Conservation (phyloP, 2,329 filamentous ascomycete species). For the Blumeria hordei region DNA sequence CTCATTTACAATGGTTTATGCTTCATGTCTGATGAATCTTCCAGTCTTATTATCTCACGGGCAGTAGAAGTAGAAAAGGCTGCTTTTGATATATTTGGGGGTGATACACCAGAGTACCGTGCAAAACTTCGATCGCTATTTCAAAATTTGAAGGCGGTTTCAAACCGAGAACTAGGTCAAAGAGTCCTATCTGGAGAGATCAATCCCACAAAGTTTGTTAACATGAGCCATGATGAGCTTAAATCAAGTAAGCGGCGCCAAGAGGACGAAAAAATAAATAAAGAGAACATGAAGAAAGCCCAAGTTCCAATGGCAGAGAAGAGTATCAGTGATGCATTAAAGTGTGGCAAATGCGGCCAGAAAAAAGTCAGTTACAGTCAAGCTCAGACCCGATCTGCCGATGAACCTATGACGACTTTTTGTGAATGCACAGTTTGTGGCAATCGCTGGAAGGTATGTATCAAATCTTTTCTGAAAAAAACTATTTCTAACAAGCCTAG, state of each 20-base stretch:
- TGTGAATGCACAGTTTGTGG: constrained; percentile 48
- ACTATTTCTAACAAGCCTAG: constrained; percentile 8
- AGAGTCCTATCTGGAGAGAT: constrained; percentile 58
- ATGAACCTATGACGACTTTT: constrained; percentile 74
- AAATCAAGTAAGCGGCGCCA: constrained; percentile 64
- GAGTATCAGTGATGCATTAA: constrained; percentile 66
- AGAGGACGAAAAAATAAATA: constrained; percentile 51
- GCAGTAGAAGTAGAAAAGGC: constrained; percentile 67
- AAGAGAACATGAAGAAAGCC: constrained; percentile 91
- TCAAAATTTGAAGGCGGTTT: constrained; percentile 83
- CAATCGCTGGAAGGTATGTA: constrained; percentile 44
- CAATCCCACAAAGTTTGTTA: constrained; percentile 46
- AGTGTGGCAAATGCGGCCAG: constrained; percentile 79
- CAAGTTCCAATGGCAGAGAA: constrained; percentile 85
- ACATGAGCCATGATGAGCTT: constrained; percentile 75
- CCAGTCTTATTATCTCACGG: constrained; percentile 46
- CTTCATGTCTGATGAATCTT: constrained; percentile 42
- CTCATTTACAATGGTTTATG: constrained; percentile 81
- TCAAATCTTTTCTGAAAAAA: background rate
- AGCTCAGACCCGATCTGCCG: constrained; percentile 82
- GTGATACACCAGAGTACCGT: constrained; percentile 54
- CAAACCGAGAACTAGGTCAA: constrained; percentile 52
- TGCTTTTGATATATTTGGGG: constrained; percentile 43
- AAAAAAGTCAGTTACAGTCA: constrained; percentile 91
- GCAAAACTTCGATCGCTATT: constrained; percentile 80